Evolutionary conservation across 129 eudicot species (phyloP), one percentile per base, ranked within the genome.

Genomic region (Dittrichia graveolens): DNA sequence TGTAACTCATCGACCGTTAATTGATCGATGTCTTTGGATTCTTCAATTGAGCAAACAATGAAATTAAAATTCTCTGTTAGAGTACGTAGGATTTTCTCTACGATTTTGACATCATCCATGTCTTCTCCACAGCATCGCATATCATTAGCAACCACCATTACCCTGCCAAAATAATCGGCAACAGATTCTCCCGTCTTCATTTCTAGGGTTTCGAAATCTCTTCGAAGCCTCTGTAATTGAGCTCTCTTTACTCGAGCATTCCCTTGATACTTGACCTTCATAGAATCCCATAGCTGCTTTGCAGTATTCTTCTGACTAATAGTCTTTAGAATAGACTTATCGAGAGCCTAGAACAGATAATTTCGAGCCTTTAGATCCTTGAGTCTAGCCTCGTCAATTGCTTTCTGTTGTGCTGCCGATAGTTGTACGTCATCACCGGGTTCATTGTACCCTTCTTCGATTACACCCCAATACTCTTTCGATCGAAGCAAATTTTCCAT

Each of bases 381-480:
- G 6, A 55, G 37, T 11, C 6, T 55, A 0, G 41, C 3, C 2
- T 61, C 8, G 2, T n/a, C 46, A 1, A 34, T 35, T 10, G 43
- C 15, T 10, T 16, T 55, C 1, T 55, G 61, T 55, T 55, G 38
- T 5, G 35, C 10, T 55, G 18, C 5, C 61, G n/a, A n/a, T n/a
- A n/a, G n/a, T n/a, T n/a, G 8, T 53, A 5, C 55, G 12, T 5
- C 12, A 4, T n/a, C 19, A 2, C 56, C 13, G 24, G 66, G 43
- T 1, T 34, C 44, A 2, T 15, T 4, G 3, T 34, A 61, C 1
- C 19, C 44, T 5, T 31, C 8, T 11, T 61, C 46, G 9, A 34
- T 7, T 3, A 62, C 68, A 62, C 19, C 1, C 47, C 68, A 38
- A 62, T 62, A 62, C 48, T 42, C 68, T 62, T 62, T 62, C 0